phyloP scores from a whole-genome alignment of 306 rosid genomes.

The Arachis stenosperma region DNA sequence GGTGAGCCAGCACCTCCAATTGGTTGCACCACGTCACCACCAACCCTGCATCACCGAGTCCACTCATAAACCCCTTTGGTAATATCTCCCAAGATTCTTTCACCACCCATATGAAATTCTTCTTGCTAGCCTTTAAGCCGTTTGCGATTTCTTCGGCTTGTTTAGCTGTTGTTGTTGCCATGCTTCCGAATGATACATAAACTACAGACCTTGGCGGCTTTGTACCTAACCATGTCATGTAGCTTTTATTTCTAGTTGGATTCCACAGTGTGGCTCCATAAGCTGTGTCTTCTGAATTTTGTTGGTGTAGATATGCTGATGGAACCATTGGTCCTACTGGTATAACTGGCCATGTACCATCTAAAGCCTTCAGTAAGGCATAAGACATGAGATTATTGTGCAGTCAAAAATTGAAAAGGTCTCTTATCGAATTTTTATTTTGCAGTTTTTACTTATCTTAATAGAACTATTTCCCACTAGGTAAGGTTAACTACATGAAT shows the following conservation, averaged over 20 bases:
- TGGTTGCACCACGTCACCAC: not conserved
- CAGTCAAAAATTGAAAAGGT: not conserved
- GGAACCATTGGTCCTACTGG: slow-evolving; percentile 57
- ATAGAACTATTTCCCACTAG: no score
- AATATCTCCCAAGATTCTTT: slow-evolving; percentile 41
- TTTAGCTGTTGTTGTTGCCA: slow-evolving; percentile 27
- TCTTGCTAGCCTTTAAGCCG: slow-evolving; percentile 44
- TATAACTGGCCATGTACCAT: slow-evolving; percentile 44
- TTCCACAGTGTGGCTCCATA: slow-evolving; percentile 47
- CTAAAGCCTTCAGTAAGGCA: slow-evolving; percentile 30
- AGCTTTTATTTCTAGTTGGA: slow-evolving; percentile 31
- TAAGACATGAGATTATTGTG: slow-evolving; percentile 2
- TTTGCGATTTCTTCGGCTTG: slow-evolving; percentile 50
- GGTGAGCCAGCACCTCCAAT: not conserved
- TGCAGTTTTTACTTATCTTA: no score
- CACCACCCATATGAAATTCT: slow-evolving; percentile 46
- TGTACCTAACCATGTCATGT: not conserved
- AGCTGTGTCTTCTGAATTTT: slow-evolving; percentile 38
- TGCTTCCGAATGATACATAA: slow-evolving; percentile 52
- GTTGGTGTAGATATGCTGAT: slow-evolving; percentile 56
- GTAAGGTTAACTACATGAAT: no score
- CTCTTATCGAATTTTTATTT: no score
- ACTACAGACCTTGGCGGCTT: slow-evolving; percentile 35
- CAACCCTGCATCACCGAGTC: not conserved
- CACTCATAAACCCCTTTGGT: not conserved